phyloP scores from a whole-genome alignment of 1,139 yeast species.

The Pneumocystis jirovecii region DNA sequence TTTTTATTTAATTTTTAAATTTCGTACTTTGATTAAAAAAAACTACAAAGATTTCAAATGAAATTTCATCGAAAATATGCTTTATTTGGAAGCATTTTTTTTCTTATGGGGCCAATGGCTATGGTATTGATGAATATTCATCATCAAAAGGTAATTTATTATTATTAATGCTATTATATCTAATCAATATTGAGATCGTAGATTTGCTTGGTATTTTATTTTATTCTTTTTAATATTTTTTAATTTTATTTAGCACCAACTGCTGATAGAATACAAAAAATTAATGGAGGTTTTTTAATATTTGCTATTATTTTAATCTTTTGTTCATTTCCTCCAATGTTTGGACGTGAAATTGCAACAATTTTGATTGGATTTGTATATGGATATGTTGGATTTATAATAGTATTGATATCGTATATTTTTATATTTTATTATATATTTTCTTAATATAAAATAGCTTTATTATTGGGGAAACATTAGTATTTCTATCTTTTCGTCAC shows the following conservation, averaged over 20 bases:
- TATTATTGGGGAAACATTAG: neutral
- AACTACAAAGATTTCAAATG: neutral
- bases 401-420: neutral
- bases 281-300: neutral
- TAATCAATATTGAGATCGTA: neutral
- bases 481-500: neutral
- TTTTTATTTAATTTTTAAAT: neutral
- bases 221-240: neutral
- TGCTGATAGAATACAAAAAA: neutral
- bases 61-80: neutral
- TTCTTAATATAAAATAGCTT: neutral
- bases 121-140: neutral
- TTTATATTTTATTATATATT: neutral
- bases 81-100: neutral
- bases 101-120: neutral
- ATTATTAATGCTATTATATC: neutral
- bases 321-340: neutral
- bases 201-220: neutral
- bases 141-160: neutral
- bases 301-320: neutral
- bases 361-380: neutral
- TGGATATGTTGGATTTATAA: neutral
- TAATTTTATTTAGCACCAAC: neutral
- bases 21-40: neutral
- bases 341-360: neutral